A percentile compares a stretch with the other conserved stretches of the same genome.
These are phyloP conservation scores for Salix caprea DNA, from an alignment of 345 rosid species.

Conservation along the genomic window DNA sequence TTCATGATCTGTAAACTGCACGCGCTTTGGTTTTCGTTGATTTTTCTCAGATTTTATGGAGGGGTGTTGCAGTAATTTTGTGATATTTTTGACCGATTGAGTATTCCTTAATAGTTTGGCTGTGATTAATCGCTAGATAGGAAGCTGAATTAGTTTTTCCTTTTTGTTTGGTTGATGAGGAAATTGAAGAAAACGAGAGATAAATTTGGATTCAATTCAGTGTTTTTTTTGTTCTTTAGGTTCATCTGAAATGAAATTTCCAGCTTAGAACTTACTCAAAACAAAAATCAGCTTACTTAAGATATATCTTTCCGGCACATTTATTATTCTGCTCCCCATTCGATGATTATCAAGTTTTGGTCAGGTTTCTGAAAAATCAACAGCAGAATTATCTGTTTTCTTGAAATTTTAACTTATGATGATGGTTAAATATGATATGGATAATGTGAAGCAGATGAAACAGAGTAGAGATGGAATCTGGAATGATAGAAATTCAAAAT, in stretches of 20 bases:
- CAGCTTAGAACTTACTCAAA: not conserved
- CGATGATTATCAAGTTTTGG: not conserved
- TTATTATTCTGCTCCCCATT: not conserved
- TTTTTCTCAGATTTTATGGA: slow-evolving; percentile 2
- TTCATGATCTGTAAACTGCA: slow-evolving; percentile 5
- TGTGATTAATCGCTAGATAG: not conserved
- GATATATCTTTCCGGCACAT: not conserved
- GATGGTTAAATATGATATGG: not conserved
- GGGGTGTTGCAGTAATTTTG: not conserved
- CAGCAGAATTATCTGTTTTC: not conserved
- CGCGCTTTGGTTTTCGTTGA: not conserved
- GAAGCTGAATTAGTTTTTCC: not conserved
- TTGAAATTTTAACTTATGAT: not conserved
- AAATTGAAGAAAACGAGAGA: not conserved
- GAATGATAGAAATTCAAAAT: slow-evolving; percentile 41
- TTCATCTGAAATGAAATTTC: not conserved
- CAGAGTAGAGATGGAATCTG: slow-evolving; percentile 47
- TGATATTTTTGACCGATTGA: not conserved
- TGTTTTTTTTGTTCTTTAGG: not conserved
- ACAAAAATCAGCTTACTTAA: not conserved
- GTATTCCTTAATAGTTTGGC: not conserved
- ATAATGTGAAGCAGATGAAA: slow-evolving; percentile 50
- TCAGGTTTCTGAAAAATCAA: not conserved
- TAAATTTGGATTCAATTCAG: not conserved
- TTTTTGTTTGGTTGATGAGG: not conserved